Conservation (phyloP, 495 filamentous ascomycete genomes). For the Gamarada debralockiae region DNA sequence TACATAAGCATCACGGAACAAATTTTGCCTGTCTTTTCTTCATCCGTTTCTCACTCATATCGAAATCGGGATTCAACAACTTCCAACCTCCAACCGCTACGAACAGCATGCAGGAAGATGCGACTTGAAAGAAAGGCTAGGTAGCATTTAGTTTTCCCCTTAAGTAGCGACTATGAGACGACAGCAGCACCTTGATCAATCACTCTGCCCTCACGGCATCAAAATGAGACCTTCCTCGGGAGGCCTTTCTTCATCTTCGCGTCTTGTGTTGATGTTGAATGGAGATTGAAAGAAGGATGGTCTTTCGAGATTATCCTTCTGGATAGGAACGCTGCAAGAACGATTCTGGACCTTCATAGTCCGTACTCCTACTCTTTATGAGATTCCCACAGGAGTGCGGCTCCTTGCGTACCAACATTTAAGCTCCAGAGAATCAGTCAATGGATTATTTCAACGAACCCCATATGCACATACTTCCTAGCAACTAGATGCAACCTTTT, state of each 20-base stretch:
- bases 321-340: conserved; percentile 39
- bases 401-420: conserved; percentile 51
- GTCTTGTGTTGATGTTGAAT: conserved; percentile 44
- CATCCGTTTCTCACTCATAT: too few species aligned
- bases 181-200: conserved; percentile 36
- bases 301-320: conserved; percentile 21
- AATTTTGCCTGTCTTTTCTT: too few species aligned
- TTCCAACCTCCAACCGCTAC: too few species aligned
- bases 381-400: conserved; percentile 41
- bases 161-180: neutral
- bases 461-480: too few species aligned
- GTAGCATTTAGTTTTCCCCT: neutral
- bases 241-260: conserved; percentile 40
- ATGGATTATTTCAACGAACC: too few species aligned
- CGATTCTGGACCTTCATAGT: conserved; percentile 51
- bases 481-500: too few species aligned
- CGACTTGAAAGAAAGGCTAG: too few species aligned
- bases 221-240: conserved; percentile 40
- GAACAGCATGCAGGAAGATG: too few species aligned
- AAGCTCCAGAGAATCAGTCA: too few species aligned
- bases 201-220: conserved; percentile 35
- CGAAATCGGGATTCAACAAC: too few species aligned
- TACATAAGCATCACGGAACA: too few species aligned
- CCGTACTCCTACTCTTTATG: conserved; percentile 38
- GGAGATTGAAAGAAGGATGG: conserved; percentile 38